Evolutionary conservation across 345 rosid species (phyloP).

Genomic region (Atalantia buxifolia): DNA sequence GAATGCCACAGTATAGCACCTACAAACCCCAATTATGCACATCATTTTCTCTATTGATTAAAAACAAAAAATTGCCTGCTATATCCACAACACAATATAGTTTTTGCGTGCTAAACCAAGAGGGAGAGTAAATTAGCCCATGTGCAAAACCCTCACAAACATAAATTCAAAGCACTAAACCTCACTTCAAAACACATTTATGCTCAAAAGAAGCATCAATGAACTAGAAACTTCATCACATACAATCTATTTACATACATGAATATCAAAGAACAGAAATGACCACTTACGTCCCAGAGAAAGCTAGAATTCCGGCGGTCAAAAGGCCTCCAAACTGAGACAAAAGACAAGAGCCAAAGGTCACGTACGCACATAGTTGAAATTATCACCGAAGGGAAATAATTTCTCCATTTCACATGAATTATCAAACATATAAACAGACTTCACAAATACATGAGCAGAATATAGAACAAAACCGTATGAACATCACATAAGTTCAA

Average conservation of each 20-base stretch:
- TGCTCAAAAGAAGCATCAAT: constrained; percentile 1
- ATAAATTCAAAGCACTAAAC: neutral
- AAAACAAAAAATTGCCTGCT: neutral
- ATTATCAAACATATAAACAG: neutral
- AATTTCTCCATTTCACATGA: neutral
- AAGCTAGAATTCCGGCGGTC: constrained; percentile 76
- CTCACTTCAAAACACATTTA: neutral
- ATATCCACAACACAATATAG: neutral
- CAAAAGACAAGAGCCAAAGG: constrained; percentile 9
- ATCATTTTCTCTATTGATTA: neutral
- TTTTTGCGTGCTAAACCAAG: neutral
- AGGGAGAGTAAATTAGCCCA: neutral
- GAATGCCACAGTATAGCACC: constrained; percentile 84
- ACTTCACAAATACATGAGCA: neutral
- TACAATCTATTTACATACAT: neutral
- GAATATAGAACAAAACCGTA: neutral
- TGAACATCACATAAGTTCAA: too few species aligned
- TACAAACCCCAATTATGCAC: constrained; percentile 8
- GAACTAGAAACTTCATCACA: neutral
- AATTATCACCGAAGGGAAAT: neutral
- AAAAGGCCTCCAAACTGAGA: constrained; percentile 87
- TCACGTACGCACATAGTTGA: neutral
- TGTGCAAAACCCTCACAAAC: neutral
- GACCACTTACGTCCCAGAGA: constrained; percentile 84
- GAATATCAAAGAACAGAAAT: constrained; percentile 10